phyloP scores from a whole-genome alignment of 495 filamentous ascomycete genomes.

The Bacidia gigantensis region DNA sequence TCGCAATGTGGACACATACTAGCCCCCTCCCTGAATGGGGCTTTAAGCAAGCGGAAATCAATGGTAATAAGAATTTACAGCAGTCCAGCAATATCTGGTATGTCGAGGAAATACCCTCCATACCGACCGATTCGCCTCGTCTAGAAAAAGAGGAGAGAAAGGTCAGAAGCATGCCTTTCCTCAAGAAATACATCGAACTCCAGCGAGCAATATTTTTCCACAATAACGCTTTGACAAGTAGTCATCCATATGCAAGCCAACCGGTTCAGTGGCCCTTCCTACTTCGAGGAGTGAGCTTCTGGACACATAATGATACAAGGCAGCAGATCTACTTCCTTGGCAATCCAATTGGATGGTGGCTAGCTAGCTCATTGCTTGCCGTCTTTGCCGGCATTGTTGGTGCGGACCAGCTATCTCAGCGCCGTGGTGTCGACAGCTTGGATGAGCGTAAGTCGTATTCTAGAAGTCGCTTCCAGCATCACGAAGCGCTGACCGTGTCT shows the following conservation, averaged over 20 bases:
- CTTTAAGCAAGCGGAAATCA: conserved; percentile 95
- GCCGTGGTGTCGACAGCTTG: conserved; percentile 83
- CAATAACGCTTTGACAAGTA: conserved; percentile 94
- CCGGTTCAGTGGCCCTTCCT: conserved; percentile 98
- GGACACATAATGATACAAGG: conserved; percentile 91
- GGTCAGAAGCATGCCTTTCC: conserved; percentile 71
- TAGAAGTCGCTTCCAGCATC: neutral
- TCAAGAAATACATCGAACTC: conserved; percentile 90
- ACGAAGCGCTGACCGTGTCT: conserved; percentile 1
- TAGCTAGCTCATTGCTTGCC: conserved; percentile 78
- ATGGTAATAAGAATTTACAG: conserved; percentile 91
- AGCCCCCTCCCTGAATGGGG: conserved; percentile 92
- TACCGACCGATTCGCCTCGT: conserved; percentile 54
- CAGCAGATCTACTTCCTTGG: conserved; percentile 98
- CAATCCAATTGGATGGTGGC: conserved; percentile 96
- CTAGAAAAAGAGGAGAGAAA: conserved; percentile 56
- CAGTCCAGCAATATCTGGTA: conserved; percentile 91
- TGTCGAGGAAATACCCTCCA: conserved; percentile 75
- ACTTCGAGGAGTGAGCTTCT: conserved; percentile 93
- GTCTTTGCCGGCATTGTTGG: conserved; percentile 87
- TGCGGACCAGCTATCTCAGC: conserved; percentile 83
- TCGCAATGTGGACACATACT: conserved; percentile 97
- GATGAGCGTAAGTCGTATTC: conserved; percentile 65
- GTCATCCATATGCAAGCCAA: conserved; percentile 85
- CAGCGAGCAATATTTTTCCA: conserved; percentile 98